Base-by-base conservation (phyloP, 1,139 yeast genomes). In the Geotrichum candidum region DNA sequence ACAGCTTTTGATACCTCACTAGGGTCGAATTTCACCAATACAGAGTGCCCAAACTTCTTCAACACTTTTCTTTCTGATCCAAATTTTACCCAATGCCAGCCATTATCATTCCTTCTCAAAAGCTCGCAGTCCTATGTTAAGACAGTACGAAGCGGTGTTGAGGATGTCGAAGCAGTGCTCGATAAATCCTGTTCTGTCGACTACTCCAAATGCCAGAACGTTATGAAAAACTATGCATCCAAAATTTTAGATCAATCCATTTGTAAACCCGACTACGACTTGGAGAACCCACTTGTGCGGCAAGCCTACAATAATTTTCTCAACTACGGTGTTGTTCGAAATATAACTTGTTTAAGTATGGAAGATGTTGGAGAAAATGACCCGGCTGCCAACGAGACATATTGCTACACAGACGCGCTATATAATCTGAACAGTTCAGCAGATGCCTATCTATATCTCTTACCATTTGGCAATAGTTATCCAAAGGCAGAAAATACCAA, bases 1-100 rank as follows among this genome's bases (percentile, higher is more conserved):
- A 54, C 64, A 38, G 71, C 74, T n/a, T 73, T 73, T 64, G 76
- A 73, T 64, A 68, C 75, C 22, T 67, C 74, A n/a, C 68, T 73
- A 41, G 74, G 75, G 52, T 60, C 54, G 23, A 69, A 69, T 62
- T 72, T 72, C 66, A 68, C 74, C 23, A 64, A 68, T 41, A 45
- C 66, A 1, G 65, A 72, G 5, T 73, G 76, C 57, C 71, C 71
- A 22, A 53, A 59, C 10, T 73, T 68, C 57, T 72, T 73, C 63
- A 55, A 63, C n/a, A 27, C 54, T 25, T 72, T 73, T 61, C 68
- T 73, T 5, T 56, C 60, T 23, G 68, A 72, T 58, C 64, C 62
- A 31, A 58, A 65, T 18, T 73, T 73, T 57, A 61, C 67, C 27
- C 58, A 67, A 38, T 73, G 76, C 63, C 68, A 66, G 52, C 76